Percentiles rank a stretch among this genome's conserved stretches.
These are phyloP conservation scores for Babesia sp. DNA, from an alignment of 169 alveolate genomes.

Conservation along the genomic window DNA sequence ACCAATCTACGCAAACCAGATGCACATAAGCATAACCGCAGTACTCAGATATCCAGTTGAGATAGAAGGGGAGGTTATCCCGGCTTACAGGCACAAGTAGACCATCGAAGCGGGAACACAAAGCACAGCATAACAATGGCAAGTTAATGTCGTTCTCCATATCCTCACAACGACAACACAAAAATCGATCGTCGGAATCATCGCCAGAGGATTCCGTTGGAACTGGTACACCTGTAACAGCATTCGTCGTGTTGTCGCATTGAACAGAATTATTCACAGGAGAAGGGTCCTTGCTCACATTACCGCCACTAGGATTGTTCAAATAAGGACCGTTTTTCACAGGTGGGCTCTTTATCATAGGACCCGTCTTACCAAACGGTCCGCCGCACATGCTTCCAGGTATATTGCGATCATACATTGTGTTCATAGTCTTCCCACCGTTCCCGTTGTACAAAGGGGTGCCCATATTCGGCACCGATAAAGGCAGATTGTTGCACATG, in stretches of 20 bases:
- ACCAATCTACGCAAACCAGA: constrained; percentile 62
- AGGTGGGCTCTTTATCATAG: constrained; percentile 41
- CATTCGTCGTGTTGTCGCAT: not conserved
- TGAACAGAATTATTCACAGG: not conserved
- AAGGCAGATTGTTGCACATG: constrained; percentile 14
- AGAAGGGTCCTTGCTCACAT: not conserved
- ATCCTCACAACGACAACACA: constrained; percentile 57
- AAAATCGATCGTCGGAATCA: constrained; percentile 12
- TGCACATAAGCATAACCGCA: constrained; percentile 53
- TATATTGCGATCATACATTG: not conserved
- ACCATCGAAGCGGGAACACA: constrained; percentile 66
- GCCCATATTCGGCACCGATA: constrained; percentile 1
- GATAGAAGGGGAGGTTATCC: constrained; percentile 27
- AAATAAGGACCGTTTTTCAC: constrained; percentile 31
- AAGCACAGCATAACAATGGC: constrained; percentile 60
- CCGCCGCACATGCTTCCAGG: constrained; percentile 17
- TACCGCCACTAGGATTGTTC: not conserved
- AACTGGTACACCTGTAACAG: not conserved
- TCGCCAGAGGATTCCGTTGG: not conserved
- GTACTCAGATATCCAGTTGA: constrained; percentile 48
- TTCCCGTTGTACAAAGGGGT: constrained; percentile 3
- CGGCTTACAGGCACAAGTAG: constrained; percentile 47
- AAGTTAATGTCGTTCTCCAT: constrained; percentile 20
- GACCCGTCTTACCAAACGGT: constrained; percentile 15
- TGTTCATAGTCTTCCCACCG: not conserved